Base-by-base conservation (phyloP, 306 rosid genomes). In the Ormosia semicastrata region DNA sequence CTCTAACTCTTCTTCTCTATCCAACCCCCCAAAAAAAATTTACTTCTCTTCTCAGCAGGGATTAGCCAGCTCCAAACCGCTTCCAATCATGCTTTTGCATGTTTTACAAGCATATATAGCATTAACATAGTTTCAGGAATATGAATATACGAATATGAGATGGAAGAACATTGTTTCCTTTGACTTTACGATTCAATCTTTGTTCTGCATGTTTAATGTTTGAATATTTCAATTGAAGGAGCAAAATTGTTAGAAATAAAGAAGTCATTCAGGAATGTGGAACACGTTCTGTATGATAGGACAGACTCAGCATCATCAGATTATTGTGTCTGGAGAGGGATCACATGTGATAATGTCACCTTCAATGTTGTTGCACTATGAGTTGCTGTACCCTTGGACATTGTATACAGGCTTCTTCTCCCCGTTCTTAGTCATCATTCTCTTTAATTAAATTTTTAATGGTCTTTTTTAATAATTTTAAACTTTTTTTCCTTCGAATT, bases 251-350 rank as follows among this genome's bases (percentile, higher is more conserved):
- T 94, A 80, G 99, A 92, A 76, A 89, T 96, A 80, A 94, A 96
- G 92, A 96, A 94, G 84, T 89, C 95, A 56, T 91, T 94, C 64
- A 92, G 97, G 86, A 97, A 96, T 75, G 95, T 90, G 76, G 98
- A 94, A 81, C 91, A 93, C 66, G 93, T 91, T 90, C 85, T 96
- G 10, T 94, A 91, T 82, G 98, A 96, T 77, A 94, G 98, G 99
- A 83, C 91, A 3, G 93, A 87, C 54, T 87, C 97, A 39, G 86
- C 97, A 10, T 89, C 98, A 77, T 84, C 94, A 43, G 99, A 94
- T 85, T 94, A 88, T 78, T 96, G 99, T 83, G 87, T 76, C 7
- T 96, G 99, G 99, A 91, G 97, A 91, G 98, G 99, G 24, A 77
- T 96, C 67, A 43, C 87, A 9, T 96, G 99, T 59, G 99, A 96